A percentile compares a stretch with the other conserved stretches of the same genome.
Evolutionary conservation across 2,329 filamentous ascomycete genomes (phyloP).

Genomic region (Ophiostoma tasmaniense): DNA sequence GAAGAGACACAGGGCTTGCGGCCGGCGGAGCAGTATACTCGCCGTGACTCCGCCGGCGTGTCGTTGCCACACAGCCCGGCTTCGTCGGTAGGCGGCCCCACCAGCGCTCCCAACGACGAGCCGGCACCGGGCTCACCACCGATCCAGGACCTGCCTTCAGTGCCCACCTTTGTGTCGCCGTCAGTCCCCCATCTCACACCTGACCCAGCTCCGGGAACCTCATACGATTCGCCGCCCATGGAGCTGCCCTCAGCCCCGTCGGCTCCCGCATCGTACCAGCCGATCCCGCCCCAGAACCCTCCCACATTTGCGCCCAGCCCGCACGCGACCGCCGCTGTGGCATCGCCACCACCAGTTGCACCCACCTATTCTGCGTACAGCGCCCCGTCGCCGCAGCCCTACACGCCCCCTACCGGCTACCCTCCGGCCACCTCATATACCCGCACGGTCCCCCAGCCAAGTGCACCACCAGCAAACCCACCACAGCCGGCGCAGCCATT

Average conservation of each 20-base stretch:
- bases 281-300: slow-evolving; percentile 9
- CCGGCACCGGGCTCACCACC: neutral
- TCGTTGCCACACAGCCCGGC: slow-evolving; percentile 32
- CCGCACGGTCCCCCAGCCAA: slow-evolving; percentile 1
- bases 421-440: neutral
- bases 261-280: slow-evolving; percentile 13
- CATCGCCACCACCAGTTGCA: slow-evolving; percentile 20
- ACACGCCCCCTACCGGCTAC: slow-evolving; percentile 20
- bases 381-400: slow-evolving; percentile 21
- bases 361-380: slow-evolving; percentile 26
- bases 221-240: neutral
- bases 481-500: neutral
- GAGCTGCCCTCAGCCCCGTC: neutral
- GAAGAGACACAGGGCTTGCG: slow-evolving; percentile 27
- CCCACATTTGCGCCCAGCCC: slow-evolving; percentile 13
- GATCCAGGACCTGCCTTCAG: neutral
- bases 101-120: neutral
- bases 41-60: slow-evolving; percentile 27
- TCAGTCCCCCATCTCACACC: neutral
- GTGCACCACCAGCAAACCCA: neutral
- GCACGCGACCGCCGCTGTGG: neutral
- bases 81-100: slow-evolving; percentile 27
- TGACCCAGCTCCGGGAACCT: neutral
- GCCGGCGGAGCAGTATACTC: neutral
- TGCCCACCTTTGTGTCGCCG: neutral